phyloP scores from a whole-genome alignment of 139 green algal species.

The Micromonas pusilla region DNA sequence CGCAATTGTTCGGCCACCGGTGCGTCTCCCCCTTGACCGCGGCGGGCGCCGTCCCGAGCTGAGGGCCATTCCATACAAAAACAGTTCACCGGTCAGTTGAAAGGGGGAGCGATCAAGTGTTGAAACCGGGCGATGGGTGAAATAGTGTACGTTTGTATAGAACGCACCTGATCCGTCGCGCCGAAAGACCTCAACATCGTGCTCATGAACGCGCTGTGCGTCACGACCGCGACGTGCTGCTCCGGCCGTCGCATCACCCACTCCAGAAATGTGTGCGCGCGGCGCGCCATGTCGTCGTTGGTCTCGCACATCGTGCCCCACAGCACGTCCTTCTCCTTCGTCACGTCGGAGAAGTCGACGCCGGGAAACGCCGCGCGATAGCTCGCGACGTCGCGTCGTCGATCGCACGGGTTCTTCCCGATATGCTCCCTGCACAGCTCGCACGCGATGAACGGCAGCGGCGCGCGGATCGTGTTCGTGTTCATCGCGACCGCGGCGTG shows the following conservation, averaged over 20 bases:
- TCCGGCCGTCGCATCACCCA: neutral
- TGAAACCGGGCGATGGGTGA: too few relatives aligned
- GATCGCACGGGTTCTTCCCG: slow-evolving; percentile 11
- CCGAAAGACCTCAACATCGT: neutral
- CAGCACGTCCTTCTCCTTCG: neutral
- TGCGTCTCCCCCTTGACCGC: neutral
- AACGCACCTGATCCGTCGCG: neutral
- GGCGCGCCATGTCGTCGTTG: neutral
- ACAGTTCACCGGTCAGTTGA: too few relatives aligned
- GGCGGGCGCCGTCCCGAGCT: neutral
- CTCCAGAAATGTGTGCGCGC: neutral
- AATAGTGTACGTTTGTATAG: too few relatives aligned
- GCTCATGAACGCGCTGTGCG: slow-evolving; percentile 13
- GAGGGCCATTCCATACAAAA: neutral
- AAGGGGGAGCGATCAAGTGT: too few relatives aligned
- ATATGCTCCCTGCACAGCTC: slow-evolving; percentile 7
- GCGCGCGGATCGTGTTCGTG: neutral
- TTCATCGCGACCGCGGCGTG: neutral
- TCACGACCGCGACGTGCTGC: slow-evolving; percentile 1
- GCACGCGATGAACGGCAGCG: neutral
- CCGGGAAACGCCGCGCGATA: neutral
- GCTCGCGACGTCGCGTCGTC: neutral
- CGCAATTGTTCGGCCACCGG: slow-evolving; percentile 7
- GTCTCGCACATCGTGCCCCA: neutral
- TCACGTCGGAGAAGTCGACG: neutral